Percentiles rank a stretch among this genome's conserved stretches.
These are phyloP conservation scores for Blepharisma japonicum DNA, from an alignment of 73 alveolate genomes.

Conservation along the genomic window DNA sequence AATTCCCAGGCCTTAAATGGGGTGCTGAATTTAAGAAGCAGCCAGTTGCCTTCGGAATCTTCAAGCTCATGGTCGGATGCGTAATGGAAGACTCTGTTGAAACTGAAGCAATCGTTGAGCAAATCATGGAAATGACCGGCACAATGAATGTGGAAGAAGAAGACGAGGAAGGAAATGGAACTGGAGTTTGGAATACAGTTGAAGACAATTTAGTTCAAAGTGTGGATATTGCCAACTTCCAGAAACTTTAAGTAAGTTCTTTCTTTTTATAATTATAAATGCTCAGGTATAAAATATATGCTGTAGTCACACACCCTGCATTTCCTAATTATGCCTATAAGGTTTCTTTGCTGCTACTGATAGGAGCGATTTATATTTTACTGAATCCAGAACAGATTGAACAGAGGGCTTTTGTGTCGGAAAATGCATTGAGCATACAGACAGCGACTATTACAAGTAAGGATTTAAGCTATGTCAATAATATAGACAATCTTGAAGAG, in stretches of 20 bases:
- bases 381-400: background rate
- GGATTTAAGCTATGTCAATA: no score
- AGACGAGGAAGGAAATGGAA: slow-evolving; percentile 27
- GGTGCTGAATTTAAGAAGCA: slow-evolving; percentile 71
- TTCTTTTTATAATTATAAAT: background rate
- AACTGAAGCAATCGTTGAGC: slow-evolving; percentile 24
- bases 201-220: slow-evolving; percentile 62
- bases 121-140: slow-evolving; percentile 20
- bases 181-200: slow-evolving; percentile 5
- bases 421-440: background rate
- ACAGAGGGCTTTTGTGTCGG: background rate
- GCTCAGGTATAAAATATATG: slow-evolving; percentile 16
- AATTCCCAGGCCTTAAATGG: slow-evolving; percentile 83
- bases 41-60: slow-evolving; percentile 84
- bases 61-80: slow-evolving; percentile 76
- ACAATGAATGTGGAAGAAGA: background rate
- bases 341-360: background rate
- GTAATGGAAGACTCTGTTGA: slow-evolving; percentile 61
- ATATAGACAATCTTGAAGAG: no score
- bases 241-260: slow-evolving; percentile 59
- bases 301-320: slow-evolving; percentile 1
- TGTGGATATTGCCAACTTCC: slow-evolving; percentile 75
- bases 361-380: background rate
- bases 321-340: slow-evolving; percentile 1
- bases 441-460: no score